A percentile compares a stretch with the other conserved stretches of the same genome.
Evolutionary conservation across 1,139 yeast species (phyloP).

Genomic region (Hyphopichia wangnamkhiaoensis): DNA sequence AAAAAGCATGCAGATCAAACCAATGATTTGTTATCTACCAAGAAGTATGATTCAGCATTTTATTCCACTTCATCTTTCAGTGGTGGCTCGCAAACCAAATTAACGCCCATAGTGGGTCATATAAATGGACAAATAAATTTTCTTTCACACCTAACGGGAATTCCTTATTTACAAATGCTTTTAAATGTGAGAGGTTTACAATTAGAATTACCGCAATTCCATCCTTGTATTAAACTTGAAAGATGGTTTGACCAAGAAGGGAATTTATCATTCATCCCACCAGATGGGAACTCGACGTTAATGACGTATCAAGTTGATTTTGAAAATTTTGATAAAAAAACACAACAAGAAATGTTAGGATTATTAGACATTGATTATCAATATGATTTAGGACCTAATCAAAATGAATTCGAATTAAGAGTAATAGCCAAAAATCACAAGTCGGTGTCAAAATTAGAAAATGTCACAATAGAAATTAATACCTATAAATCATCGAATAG

Average conservation of each 20-base stretch:
- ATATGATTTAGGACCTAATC: slow-evolving; percentile 58
- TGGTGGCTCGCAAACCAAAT: slow-evolving; percentile 15
- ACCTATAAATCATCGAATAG: neutral
- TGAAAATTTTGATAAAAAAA: slow-evolving; percentile 17
- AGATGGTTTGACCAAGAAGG: slow-evolving; percentile 44
- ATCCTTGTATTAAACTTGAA: slow-evolving; percentile 54
- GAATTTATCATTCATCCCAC: slow-evolving; percentile 72
- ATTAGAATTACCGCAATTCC: slow-evolving; percentile 55
- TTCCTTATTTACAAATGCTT: slow-evolving; percentile 66
- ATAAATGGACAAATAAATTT: slow-evolving; percentile 67
- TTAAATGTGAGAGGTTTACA: slow-evolving; percentile 47
- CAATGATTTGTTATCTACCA: slow-evolving; percentile 7
- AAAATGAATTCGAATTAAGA: slow-evolving; percentile 76
- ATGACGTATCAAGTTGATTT: slow-evolving; percentile 66
- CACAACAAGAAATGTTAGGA: slow-evolving; percentile 43
- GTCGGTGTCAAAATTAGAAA: slow-evolving; percentile 56
- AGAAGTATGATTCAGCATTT: slow-evolving; percentile 39
- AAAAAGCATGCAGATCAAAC: slow-evolving; percentile 9
- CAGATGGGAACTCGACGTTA: slow-evolving; percentile 75
- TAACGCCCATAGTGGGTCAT: slow-evolving; percentile 54
- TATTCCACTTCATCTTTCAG: slow-evolving; percentile 24
- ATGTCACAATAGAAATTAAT: slow-evolving; percentile 50
- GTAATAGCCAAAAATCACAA: slow-evolving; percentile 55
- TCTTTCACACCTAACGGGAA: slow-evolving; percentile 70
- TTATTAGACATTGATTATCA: slow-evolving; percentile 60